Base-by-base conservation (phyloP, 192 early-diverging fungal species). In the Coemansia sp. region DNA sequence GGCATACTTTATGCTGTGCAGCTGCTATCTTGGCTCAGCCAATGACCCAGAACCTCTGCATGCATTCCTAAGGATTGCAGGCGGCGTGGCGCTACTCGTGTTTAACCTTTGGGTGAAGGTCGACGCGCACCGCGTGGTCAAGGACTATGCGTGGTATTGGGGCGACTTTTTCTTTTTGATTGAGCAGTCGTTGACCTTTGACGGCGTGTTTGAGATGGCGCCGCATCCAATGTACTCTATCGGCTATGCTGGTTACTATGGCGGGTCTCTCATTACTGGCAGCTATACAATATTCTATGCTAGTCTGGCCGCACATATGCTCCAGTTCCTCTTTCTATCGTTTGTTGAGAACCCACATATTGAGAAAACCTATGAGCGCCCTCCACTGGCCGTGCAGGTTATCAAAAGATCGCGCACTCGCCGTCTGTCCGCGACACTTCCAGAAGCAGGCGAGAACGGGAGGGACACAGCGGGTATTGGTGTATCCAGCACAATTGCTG, bases 151-250 rank as follows among this genome's bases (percentile, higher is more conserved):
- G 10, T 96, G 94, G 94, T 98, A 98, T 80, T 98, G 96, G 96
- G 96, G 96, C 58, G 94, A 97, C 74, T 98, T 98, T 70, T 98
- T 98, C 85, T 97, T 98, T 75, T 76, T 96, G 55, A 84, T 93
- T 53, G 91, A 93, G 64, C 89, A 91, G 71, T 89, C 93, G n/a
- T 80, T 93, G 38, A 94, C 91, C 0, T 92, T 95, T 76, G 90
- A 94, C 73, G 92, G 93, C 44, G 93, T 94, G 19, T 96, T 96
- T 82, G 94, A 97, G 73, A 91, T 94, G 89, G 93, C 93, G 0
- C 95, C 95, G 44, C 97, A 98, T 67, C 97, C 97, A 9, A 98
- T 97, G 95, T 98, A 98, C 82, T 96, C 94, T 25, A 90, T 98
- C 47, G 97, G 97, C 21, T 98, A 97, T 69, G 87, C 90, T 22